Evolutionary conservation across 176 grass and related monocot species (phyloP).

Genomic region (Oryza coarctata): DNA sequence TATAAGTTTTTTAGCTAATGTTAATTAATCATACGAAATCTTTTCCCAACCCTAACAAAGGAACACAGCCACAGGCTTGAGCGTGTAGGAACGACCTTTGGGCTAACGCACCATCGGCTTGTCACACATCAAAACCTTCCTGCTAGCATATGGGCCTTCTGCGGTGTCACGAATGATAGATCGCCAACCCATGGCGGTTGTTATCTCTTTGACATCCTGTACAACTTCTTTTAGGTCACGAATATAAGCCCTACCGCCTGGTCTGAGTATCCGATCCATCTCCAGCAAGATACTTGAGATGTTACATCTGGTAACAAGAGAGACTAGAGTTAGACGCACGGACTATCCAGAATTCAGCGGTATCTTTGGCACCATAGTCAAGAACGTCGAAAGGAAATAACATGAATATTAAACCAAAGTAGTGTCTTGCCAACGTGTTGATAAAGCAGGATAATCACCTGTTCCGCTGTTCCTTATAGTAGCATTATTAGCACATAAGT

Average conservation of each 20-base stretch:
- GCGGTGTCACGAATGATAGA: conserved; percentile 61
- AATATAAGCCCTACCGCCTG: conserved; percentile 70
- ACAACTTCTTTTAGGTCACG: conserved; percentile 61
- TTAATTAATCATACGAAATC: too few relatives aligned
- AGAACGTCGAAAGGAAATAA: not conserved
- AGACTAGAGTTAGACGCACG: not conserved
- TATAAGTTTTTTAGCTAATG: too few relatives aligned
- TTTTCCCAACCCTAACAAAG: too few relatives aligned
- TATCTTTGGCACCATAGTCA: not conserved
- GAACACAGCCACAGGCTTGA: too few relatives aligned
- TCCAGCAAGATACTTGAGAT: conserved; percentile 77
- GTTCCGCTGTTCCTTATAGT: not conserved
- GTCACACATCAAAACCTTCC: conserved; percentile 76
- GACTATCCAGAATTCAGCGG: not conserved
- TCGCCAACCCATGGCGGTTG: conserved; percentile 64
- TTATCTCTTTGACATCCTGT: conserved; percentile 55
- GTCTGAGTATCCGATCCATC: conserved; percentile 90
- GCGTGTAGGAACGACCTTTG: too few relatives aligned
- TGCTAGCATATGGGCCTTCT: conserved; percentile 70
- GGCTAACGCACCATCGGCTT: conserved; percentile 60
- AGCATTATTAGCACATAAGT: not conserved
- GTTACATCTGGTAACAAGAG: conserved; percentile 59
- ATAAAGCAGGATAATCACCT: not conserved
- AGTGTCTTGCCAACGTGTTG: not conserved
- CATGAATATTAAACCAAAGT: not conserved